Conservation (phyloP, 768 basidiomycete species). For the Suillus americanus region DNA sequence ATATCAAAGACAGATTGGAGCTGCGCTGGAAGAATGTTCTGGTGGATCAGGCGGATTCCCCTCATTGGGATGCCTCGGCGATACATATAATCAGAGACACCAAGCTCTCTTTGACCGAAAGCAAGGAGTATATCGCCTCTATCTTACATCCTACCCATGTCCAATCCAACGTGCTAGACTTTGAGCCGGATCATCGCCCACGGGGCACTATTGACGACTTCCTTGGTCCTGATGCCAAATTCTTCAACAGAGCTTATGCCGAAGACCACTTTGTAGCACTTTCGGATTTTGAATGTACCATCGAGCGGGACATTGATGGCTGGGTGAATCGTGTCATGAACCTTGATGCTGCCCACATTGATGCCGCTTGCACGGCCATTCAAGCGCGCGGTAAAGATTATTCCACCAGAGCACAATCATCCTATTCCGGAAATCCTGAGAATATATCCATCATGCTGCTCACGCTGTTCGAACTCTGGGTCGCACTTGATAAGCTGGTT, state of each 20-base stretch:
- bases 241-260: conserved; percentile 15
- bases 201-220: conserved; percentile 20
- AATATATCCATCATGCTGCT: conserved; percentile 40
- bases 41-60: conserved; percentile 19
- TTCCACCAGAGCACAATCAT: conserved; percentile 19
- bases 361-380: conserved; percentile 26
- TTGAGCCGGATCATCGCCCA: background rate
- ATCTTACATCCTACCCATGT: conserved; percentile 9
- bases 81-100: conserved; percentile 32
- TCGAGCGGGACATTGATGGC: conserved; percentile 28
- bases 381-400: conserved; percentile 28
- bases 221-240: conserved; percentile 11
- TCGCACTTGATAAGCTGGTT: conserved; percentile 41
- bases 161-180: conserved; percentile 9
- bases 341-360: conserved; percentile 15
- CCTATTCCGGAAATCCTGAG: conserved; percentile 38
- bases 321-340: conserved; percentile 29
- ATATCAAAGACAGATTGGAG: conserved; percentile 23
- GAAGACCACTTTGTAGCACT: conserved; percentile 22
- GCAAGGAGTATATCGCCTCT: conserved; percentile 27
- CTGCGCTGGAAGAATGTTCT: conserved; percentile 35
- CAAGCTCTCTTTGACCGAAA: conserved; percentile 31
- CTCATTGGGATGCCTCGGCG: conserved; percentile 22
- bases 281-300: conserved; percentile 37
- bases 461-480: conserved; percentile 47